Evolutionary conservation across 257 asterid genomes (phyloP).

Genomic region (Capsicum chinense): DNA sequence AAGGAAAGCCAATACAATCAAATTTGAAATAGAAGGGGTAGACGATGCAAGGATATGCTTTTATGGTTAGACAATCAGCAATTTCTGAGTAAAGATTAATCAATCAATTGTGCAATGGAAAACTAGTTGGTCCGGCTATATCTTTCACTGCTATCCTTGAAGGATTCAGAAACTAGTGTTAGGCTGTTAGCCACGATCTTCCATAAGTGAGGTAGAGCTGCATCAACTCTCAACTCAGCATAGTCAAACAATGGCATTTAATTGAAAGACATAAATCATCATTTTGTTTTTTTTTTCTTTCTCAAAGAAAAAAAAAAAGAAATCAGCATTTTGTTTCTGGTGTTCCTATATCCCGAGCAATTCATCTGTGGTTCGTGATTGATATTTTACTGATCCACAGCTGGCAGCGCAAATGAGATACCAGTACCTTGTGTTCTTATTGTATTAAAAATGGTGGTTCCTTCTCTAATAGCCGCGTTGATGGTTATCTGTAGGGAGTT

Average conservation of each 20-base stretch:
- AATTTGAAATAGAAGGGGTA: slow-evolving; percentile 15
- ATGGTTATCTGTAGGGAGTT: slow-evolving; percentile 63
- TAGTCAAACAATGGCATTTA: neutral
- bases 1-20: neutral
- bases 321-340: slow-evolving; percentile 18
- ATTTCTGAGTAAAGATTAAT: slow-evolving; percentile 8
- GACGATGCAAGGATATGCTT: neutral
- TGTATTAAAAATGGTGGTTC: neutral
- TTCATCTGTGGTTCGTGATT: slow-evolving; percentile 8
- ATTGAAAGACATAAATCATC: slow-evolving; percentile 2
- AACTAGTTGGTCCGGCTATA: slow-evolving; percentile 12
- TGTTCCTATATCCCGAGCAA: neutral
- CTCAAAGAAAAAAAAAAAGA: too few relatives aligned
- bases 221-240: slow-evolving; percentile 18
- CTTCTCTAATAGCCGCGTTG: slow-evolving; percentile 32
- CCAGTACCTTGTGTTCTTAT: neutral
- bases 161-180: neutral
- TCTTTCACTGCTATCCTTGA: neutral
- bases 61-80: neutral
- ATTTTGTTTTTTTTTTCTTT: neutral
- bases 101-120: neutral
- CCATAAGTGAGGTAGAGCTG: neutral
- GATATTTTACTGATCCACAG: neutral
- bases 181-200: neutral
- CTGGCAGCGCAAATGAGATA: neutral